Percentiles rank a stretch among this genome's conserved stretches.
These are phyloP conservation scores for Phaeodactylum tricornutum DNA, from an alignment of 108 stramenopile species.

Conservation along the genomic window DNA sequence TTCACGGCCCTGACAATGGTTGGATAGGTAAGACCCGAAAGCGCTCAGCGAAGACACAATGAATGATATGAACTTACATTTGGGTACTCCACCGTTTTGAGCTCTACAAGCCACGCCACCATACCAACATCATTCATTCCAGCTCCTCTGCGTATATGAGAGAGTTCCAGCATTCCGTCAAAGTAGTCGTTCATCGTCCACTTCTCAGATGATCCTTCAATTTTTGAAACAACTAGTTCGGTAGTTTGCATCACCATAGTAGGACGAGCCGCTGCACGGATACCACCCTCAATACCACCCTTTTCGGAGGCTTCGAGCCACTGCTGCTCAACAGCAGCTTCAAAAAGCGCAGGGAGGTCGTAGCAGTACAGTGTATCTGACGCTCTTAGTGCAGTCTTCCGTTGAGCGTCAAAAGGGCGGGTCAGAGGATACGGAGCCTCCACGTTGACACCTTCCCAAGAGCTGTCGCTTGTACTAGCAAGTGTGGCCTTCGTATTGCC, in stretches of 20 bases:
- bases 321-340: constrained; percentile 85
- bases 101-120: constrained; percentile 96
- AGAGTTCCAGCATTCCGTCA: constrained; percentile 71
- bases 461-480: constrained; percentile 75
- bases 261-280: constrained; percentile 39
- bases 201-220: constrained; percentile 21
- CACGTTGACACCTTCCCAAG: constrained; percentile 81
- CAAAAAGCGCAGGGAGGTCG: constrained; percentile 95
- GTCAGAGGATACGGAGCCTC: constrained; percentile 87
- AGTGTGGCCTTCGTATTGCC: constrained; percentile 79
- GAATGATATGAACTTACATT: constrained; percentile 32
- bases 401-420: constrained; percentile 83
- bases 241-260: constrained; percentile 84
- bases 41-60: background rate
- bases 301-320: constrained; percentile 45
- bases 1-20: constrained; percentile 47
- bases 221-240: constrained; percentile 87
- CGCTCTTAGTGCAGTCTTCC: constrained; percentile 75
- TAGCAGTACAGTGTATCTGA: constrained; percentile 92
- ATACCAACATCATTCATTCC: constrained; percentile 98
- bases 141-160: constrained; percentile 72
- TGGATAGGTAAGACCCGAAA: background rate
- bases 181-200: constrained; percentile 87
- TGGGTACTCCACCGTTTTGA: constrained; percentile 96
- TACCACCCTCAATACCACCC: constrained; percentile 24